These are phyloP conservation scores for Bruguiera parviflora DNA, from an alignment of 345 rosid genomes.

Conservation along the genomic window DNA sequence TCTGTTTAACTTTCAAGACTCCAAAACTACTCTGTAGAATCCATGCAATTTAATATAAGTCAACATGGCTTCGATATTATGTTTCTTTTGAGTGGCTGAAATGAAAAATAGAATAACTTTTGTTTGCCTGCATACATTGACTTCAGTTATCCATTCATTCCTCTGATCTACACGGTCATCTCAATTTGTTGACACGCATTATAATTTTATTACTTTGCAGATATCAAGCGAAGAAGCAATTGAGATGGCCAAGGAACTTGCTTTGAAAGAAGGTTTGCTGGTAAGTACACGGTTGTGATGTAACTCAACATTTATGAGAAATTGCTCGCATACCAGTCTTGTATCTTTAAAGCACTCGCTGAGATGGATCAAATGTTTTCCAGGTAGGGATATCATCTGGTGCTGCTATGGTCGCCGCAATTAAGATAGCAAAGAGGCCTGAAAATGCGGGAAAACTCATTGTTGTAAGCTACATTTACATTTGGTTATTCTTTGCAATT, in stretches of 20 bases:
- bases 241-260: constrained; percentile 43
- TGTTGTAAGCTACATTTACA: constrained; percentile 33
- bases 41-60: not conserved
- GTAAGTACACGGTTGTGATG: constrained; percentile 12
- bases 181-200: not conserved
- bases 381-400: constrained; percentile 65
- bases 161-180: not conserved
- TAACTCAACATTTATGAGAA: not conserved
- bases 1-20: too few species aligned
- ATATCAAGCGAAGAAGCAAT: constrained; percentile 52
- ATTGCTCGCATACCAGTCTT: too few species aligned
- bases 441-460: constrained; percentile 54
- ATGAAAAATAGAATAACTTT: not conserved
- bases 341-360: too few species aligned
- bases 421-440: constrained; percentile 46
- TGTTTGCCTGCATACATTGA: not conserved
- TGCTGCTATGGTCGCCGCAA: constrained; percentile 55
- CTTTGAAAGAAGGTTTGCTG: constrained; percentile 53
- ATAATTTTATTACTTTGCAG: constrained; percentile 15
- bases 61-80: not conserved
- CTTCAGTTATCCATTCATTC: not conserved
- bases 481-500: not conserved
- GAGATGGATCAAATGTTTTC: not conserved
- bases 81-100: not conserved
- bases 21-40: too few species aligned